Evolutionary conservation across 257 asterid species (phyloP).

Genomic region (Ehretia macrophylla): DNA sequence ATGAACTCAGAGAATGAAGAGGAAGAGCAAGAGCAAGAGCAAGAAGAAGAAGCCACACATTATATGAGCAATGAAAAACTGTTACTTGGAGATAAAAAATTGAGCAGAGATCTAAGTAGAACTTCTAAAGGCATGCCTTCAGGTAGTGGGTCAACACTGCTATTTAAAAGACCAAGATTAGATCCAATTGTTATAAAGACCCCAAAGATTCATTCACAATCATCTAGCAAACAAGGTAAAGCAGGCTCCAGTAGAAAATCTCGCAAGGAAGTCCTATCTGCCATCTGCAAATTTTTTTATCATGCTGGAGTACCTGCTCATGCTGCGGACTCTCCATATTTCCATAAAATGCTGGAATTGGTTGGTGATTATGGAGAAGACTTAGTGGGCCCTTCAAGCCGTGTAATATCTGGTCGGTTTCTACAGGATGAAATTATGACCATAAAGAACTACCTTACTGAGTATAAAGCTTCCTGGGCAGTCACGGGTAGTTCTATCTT

Average conservation of each 20-base stretch:
- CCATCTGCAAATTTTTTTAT: conserved; percentile 83
- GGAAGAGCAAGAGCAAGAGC: conserved; percentile 54
- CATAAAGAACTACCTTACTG: conserved; percentile 59
- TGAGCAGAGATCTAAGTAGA: conserved; percentile 46
- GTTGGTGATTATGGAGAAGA: conserved; percentile 73
- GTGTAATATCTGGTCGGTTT: conserved; percentile 61
- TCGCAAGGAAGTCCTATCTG: conserved; percentile 75
- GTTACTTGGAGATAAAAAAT: conserved; percentile 50
- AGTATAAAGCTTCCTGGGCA: conserved; percentile 85
- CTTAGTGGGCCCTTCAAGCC: conserved; percentile 62
- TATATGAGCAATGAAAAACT: conserved; percentile 41
- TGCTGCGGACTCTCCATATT: conserved; percentile 82
- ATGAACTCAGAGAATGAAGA: conserved; percentile 67
- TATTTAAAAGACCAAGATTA: conserved; percentile 51
- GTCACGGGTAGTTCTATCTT: conserved; percentile 85
- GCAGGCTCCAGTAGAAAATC: conserved; percentile 49
- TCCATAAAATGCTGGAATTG: conserved; percentile 78
- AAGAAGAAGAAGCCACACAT: conserved; percentile 54
- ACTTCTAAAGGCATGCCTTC: conserved; percentile 42
- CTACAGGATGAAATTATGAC: conserved; percentile 66
- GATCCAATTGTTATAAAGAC: conserved; percentile 43
- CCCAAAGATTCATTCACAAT: conserved; percentile 38
- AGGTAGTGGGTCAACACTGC: conserved; percentile 41
- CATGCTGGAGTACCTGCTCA: conserved; percentile 85
- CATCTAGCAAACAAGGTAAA: conserved; percentile 46